A percentile compares a stretch with the other conserved stretches of the same genome.
phyloP scores from a whole-genome alignment of 176 grass and related monocot genomes.

The Thalia dealbata region DNA sequence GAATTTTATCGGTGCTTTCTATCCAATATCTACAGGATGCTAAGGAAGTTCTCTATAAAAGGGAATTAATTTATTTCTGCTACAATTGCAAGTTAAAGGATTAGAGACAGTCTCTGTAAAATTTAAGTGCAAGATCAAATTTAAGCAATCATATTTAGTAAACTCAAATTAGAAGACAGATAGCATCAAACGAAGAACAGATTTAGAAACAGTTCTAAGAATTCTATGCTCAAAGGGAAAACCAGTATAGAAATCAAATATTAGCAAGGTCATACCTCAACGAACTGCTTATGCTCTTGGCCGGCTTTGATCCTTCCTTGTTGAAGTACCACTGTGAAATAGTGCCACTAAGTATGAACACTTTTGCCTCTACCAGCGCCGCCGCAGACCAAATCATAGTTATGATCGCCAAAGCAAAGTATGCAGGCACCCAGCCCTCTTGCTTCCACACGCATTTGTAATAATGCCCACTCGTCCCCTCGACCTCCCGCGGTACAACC shows the following conservation, averaged over 20 bases:
- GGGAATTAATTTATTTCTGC: too few relatives aligned
- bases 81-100: too few relatives aligned
- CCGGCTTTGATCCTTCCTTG: constrained; percentile 26
- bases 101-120: too few relatives aligned
- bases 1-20: too few relatives aligned
- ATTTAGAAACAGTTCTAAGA: too few relatives aligned
- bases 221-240: not conserved
- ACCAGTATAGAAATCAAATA: not conserved
- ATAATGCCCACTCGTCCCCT: constrained; percentile 9
- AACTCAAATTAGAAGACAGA: too few relatives aligned
- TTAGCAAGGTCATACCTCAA: constrained; percentile 24
- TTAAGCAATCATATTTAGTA: too few relatives aligned
- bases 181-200: too few relatives aligned
- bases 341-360: constrained; percentile 32
- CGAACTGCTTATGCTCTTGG: constrained; percentile 33
- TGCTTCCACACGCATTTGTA: constrained; percentile 39
- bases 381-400: constrained; percentile 39
- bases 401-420: constrained; percentile 33
- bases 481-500: constrained; percentile 21
- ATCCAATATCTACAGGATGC: too few relatives aligned
- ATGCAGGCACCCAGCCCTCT: constrained; percentile 34
- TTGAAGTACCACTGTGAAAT: constrained; percentile 46
- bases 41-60: too few relatives aligned
- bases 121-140: too few relatives aligned
- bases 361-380: constrained; percentile 35